Evolutionary conservation across 139 green algal species (phyloP), one percentile per base, ranked within the genome.

Genomic region (Yamagishiella unicocca): DNA sequence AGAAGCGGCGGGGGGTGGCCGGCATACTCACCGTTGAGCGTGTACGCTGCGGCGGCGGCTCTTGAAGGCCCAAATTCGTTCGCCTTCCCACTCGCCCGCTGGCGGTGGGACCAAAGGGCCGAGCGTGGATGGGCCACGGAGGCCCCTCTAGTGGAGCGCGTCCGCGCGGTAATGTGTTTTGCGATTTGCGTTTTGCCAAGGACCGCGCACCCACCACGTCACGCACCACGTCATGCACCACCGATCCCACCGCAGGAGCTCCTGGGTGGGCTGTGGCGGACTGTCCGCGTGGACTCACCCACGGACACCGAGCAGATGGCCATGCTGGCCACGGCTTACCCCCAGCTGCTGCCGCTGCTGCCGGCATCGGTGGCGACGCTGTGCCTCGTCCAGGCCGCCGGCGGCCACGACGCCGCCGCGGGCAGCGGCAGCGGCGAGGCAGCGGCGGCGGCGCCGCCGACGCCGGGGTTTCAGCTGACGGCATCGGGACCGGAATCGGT

Each of bases 201-300:
- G n/a, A n/a, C n/a, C n/a, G n/a, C n/a, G n/a, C n/a, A n/a, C n/a
- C n/a, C n/a, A n/a, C n/a, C n/a, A n/a, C n/a, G n/a, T n/a, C n/a
- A n/a, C n/a, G n/a, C n/a, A n/a, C n/a, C n/a, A n/a, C n/a, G n/a
- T n/a, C n/a, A n/a, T n/a, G n/a, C n/a, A n/a, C n/a, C n/a, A n/a
- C n/a, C n/a, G n/a, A n/a, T 70, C 27, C 7, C 50, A 74, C 14
- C 38, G 24, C 88, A 94, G 81, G 95, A 98, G 64, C 80, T 98
- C 68, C 89, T 98, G 73, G 94, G 95, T 17, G 91, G 97, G 61
- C 82, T 98, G 87, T 97, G 92, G 92, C 66, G 83, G 9, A 87
- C 88, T 24, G 94, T 98, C n/a, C 74, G 53, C 17, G 53, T 99
- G 31, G 83, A 94, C 29, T 46, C 90, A 2, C 93, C 93, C 2